These are phyloP conservation scores for Fusarium protoensiforme DNA, from an alignment of 2,329 filamentous ascomycete genomes.

Conservation along the genomic window DNA sequence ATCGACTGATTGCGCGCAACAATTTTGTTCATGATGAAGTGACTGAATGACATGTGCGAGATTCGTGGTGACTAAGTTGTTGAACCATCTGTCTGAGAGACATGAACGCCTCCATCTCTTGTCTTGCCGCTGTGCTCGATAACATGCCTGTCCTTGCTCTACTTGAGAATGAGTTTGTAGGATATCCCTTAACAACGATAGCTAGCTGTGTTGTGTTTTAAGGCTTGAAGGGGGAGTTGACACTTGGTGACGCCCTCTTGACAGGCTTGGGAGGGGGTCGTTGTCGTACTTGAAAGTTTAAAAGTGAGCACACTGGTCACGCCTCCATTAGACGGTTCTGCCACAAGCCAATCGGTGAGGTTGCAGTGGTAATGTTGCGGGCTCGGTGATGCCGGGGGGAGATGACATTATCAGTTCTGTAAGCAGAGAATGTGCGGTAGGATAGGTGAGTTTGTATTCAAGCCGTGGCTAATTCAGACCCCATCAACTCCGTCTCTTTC, in stretches of 20 bases:
- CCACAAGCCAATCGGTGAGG: not conserved
- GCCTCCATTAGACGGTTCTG: not conserved
- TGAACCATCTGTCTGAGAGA: not conserved
- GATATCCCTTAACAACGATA: not conserved
- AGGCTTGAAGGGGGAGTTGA: not conserved
- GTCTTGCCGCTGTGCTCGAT: not conserved
- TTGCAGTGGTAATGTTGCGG: not conserved
- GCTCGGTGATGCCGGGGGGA: not conserved
- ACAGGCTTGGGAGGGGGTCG: not conserved
- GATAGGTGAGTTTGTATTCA: conserved; percentile 21
- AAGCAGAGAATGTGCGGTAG: not conserved
- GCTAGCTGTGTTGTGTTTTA: not conserved
- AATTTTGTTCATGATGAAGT: not conserved
- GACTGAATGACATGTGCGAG: not conserved
- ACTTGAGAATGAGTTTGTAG: not conserved
- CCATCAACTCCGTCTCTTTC: not conserved
- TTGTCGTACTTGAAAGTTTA: not conserved
- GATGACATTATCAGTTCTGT: not conserved
- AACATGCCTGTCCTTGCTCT: not conserved
- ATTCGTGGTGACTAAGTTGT: not conserved
- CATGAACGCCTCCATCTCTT: not conserved
- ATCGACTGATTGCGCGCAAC: conserved; percentile 15
- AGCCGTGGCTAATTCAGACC: conserved; percentile 9
- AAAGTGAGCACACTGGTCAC: not conserved
- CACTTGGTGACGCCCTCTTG: not conserved